Evolutionary conservation across 768 basidiomycete species (phyloP), one percentile per base, ranked within the genome.

Genomic region (Rhodocollybia butyracea): DNA sequence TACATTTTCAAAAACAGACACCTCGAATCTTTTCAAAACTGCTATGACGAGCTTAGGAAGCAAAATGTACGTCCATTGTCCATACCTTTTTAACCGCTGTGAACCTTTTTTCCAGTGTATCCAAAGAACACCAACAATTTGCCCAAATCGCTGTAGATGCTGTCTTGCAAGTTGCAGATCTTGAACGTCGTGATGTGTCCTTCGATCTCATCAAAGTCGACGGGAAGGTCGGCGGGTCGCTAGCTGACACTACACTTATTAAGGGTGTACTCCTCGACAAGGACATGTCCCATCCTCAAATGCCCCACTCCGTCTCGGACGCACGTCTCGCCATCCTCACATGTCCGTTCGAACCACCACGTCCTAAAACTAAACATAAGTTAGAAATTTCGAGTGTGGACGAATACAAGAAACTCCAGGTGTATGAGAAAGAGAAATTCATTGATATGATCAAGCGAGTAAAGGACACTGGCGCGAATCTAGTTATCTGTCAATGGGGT

Each of bases 401-500:
- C 19, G 97, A 98, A 73, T 99, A 89, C 79, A 92, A 91, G 69
- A 95, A 93, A 67, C 80, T 99, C 60, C 82, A 92, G 57, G 88
- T 86, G 55, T 99, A 99, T 64, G 97, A 99, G 76, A 90, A 90
- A 75, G 86, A 91, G 68, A 99, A 97, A 74, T 99, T 99, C 64
- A 78, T 82, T 60, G 89, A 94, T 66, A 99, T 99, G 97, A 98
- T 99, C 71, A 88, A 89, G 72, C 77, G 84, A 69, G 95, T 98
- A 56, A 96, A 98, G 70, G 88, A 96, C 63, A 90, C 95, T 15
- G 97, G 97, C 34, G 96, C 97, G 13, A 99, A 99, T 72, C 73
- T 99, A 57, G 97, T 99, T 61, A 98, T 99, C 63, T 99, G 97
- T 72, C 97, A 99, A 68, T 99, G 97, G 97, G 97, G 97, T 57